Base-by-base conservation (phyloP, 371 early-diverging fungal genomes). In the Actinomucor elegans region DNA sequence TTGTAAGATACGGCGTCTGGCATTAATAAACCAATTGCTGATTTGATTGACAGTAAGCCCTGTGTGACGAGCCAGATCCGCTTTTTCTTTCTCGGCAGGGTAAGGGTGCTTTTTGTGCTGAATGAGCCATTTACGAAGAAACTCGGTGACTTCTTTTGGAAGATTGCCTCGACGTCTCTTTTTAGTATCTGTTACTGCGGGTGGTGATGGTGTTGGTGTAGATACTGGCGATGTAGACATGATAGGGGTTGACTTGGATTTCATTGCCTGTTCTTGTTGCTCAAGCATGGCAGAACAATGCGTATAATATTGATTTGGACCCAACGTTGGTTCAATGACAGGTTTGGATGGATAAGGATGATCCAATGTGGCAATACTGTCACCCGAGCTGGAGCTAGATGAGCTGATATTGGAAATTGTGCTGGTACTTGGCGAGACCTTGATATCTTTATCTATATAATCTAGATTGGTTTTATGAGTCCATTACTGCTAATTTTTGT, bases 1-100 rank as follows among this genome's bases (percentile, higher is more conserved):
- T 38, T 84, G 82, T 37, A 84, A 45, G 37, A 81, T 81, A 45
- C 93, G 81, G 33, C 94, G 73, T 20, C 94, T 65, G 4, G 92
- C 92, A 67, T 94, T 94, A 53, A 94, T 91, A 61, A 94, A 94
- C 94, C 94, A 94, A 61, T 94, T 90, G 42, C 89, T 91, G 54
- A 92, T 87, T 68, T 94, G 94, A 43, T 85, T 86, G 48, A 87
- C 69, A 1, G 79, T 84, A 11, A 94, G 67, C 0, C 84, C 84
- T 0, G 92, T 92, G 8, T 76, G 71, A 27, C 75, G 69, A 8
- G 85, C 80, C 26, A 92, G 67, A 23, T 69, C 67, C 27, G 75
- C 68, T 66, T 94, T 94, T 47, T 91, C 89, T 15, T 84, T 85
- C 54, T 91, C 92, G 8, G 84, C 82, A 0, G 94, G 94, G 53